Conservation (phyloP, 495 filamentous ascomycete genomes). For the Clavariopsis aquatica region DNA sequence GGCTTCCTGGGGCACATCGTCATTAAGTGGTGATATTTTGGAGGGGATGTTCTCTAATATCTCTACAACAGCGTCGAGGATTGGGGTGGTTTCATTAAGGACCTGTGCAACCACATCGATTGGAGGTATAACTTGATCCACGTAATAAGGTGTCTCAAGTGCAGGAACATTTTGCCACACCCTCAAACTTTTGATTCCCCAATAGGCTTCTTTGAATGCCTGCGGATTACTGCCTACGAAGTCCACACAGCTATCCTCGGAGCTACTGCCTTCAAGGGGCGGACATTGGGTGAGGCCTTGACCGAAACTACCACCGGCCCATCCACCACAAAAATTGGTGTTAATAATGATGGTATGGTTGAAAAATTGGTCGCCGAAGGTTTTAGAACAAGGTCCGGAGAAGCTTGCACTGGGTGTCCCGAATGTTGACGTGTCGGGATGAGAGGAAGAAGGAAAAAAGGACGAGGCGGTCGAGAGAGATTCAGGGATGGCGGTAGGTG, state of each 20-base stretch:
- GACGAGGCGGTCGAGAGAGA: conserved; percentile 52
- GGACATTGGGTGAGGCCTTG: conserved; percentile 2
- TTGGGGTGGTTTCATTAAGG: not conserved
- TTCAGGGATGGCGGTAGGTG: conserved; percentile 50
- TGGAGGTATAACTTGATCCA: not conserved
- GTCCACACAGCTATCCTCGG: conserved; percentile 18
- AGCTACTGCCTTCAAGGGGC: not conserved
- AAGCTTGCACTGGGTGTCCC: conserved; percentile 56
- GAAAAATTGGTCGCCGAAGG: conserved; percentile 33
- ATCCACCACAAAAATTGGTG: conserved; percentile 35
- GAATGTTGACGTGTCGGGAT: conserved; percentile 62
- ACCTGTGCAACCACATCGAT: not conserved
- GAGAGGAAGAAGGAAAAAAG: not conserved
- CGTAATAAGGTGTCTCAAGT: not conserved
- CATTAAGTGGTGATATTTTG: not conserved
- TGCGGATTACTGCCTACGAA: conserved; percentile 27
- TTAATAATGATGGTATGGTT: conserved; percentile 42
- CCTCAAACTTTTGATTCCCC: conserved; percentile 27
- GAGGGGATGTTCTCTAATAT: not conserved
- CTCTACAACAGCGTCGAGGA: not conserved
- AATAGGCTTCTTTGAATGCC: conserved; percentile 30
- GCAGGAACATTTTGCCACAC: conserved; percentile 25
- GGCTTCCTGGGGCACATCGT: not conserved
- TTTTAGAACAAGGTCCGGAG: conserved; percentile 37
- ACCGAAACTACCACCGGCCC: conserved; percentile 25